Evolutionary conservation across 1,139 yeast genomes (phyloP).

Genomic region (Zygosaccharomyces sapae): DNA sequence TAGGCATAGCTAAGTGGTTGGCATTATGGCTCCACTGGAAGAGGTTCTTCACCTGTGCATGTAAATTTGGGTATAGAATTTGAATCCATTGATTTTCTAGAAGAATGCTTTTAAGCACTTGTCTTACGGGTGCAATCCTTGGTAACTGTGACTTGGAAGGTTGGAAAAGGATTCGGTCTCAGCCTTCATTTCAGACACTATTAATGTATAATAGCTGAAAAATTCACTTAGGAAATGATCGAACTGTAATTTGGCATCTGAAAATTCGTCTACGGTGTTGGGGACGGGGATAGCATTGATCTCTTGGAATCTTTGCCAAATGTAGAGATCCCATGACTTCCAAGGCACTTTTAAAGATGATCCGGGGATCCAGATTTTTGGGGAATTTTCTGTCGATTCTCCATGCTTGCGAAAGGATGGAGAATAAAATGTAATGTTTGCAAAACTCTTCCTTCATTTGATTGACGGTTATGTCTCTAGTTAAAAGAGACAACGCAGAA

Average conservation of each 20-base stretch:
- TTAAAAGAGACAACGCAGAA: constrained; percentile 22
- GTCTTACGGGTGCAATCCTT: constrained; percentile 7
- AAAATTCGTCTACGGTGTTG: constrained; percentile 12
- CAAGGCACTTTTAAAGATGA: constrained; percentile 1
- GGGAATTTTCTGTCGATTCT: constrained; percentile 9
- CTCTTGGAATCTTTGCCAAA: constrained; percentile 15
- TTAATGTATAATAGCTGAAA: constrained; percentile 16
- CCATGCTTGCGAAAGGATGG: constrained; percentile 15
- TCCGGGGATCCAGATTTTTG: neutral
- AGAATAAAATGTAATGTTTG: constrained; percentile 19
- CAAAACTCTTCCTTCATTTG: constrained; percentile 23
- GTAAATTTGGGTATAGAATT: constrained; percentile 20
- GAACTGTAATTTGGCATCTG: constrained; percentile 13
- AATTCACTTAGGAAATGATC: constrained; percentile 20
- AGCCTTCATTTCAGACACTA: constrained; percentile 21
- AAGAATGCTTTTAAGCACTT: constrained; percentile 14
- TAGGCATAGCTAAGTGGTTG: neutral
- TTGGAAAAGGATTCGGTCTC: neutral
- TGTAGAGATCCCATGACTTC: constrained; percentile 22
- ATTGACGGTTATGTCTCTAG: constrained; percentile 10
- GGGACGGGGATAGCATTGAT: constrained; percentile 13
- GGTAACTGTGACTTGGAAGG: neutral
- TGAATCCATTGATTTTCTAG: constrained; percentile 15
- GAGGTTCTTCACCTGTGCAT: constrained; percentile 3
- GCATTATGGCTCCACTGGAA: constrained; percentile 1